Base-by-base conservation (phyloP, 2,329 filamentous ascomycete species). In the Cladobotryum mycophilum region DNA sequence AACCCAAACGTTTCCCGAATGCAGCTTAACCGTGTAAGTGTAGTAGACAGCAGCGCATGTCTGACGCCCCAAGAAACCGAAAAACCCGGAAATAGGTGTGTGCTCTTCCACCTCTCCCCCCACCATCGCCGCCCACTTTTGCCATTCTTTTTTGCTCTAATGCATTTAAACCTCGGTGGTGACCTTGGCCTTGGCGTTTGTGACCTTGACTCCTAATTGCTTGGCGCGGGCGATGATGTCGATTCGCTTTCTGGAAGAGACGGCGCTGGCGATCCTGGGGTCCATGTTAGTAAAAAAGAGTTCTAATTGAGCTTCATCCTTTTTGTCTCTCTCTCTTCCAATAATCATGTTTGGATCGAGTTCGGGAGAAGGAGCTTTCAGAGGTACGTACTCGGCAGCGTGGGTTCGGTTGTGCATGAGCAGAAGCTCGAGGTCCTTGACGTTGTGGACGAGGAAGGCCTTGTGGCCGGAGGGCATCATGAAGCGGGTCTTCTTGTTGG, bases 361-460 rank as follows among this genome's bases (percentile, higher is more conserved):
- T 37, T 37, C 18, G 25, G 18, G 13, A 15, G 17, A 15, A 11
- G 18, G 18, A 18, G 12, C 3, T 4, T 9, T 3, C 40, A 33
- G 41, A 35, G 15, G 14, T 52, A 83, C 89, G 67, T 90, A 96
- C 91, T 99, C 93, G 72, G 93, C 93, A 73, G 93, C 93, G 79
- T 89, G 96, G 76, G 90, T 95, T 74, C 87, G 86, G 89, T 97
- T 97, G 88, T 99, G 93, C 93, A 99, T 99, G 68, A 99, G 82
- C 70, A 99, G 86, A 59, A 99, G 87, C 76, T 99, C 92, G 70
- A 99, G 86, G 67, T 99, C 93, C 73, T 86, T 83, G 76, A 83
- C 76, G 84, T 99, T 99, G 86, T 86, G 89, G 79, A 99, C 93
- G 71, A 97, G 85, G 88, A 99, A 99, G 62, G 92, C 89, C 86